Conservation (phyloP, 352 stramenopile species). For the Aphanomyces euteiches region DNA sequence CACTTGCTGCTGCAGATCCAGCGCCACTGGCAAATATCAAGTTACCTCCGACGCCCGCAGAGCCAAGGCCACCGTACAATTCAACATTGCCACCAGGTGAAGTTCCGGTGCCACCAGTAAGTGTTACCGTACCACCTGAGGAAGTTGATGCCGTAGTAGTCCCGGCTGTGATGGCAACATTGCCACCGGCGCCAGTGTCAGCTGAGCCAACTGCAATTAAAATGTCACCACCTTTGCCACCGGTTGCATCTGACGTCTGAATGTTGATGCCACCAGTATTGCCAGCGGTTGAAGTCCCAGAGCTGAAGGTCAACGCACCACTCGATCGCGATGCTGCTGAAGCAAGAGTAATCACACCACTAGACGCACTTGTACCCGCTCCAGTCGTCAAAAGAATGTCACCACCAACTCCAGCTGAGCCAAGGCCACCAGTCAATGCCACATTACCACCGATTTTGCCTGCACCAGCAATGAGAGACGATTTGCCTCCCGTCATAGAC, state of each 20-base stretch:
- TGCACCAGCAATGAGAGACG: slow-evolving; percentile 28
- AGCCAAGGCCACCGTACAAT: slow-evolving; percentile 15
- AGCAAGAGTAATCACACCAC: slow-evolving; percentile 35
- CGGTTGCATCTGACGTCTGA: slow-evolving; percentile 26
- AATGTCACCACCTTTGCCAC: slow-evolving; percentile 29
- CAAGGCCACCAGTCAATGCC: slow-evolving; percentile 35
- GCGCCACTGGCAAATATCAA: slow-evolving; percentile 41
- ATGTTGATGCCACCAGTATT: slow-evolving; percentile 34
- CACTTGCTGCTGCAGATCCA: slow-evolving; percentile 38
- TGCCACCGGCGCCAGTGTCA: slow-evolving; percentile 34
- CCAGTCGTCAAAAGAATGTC: slow-evolving; percentile 31
- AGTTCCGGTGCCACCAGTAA: slow-evolving; percentile 40
- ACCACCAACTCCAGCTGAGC: slow-evolving; percentile 20
- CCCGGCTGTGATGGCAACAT: slow-evolving; percentile 41
- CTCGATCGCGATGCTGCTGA: slow-evolving; percentile 31
- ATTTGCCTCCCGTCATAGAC: slow-evolving; percentile 16
- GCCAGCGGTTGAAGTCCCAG: slow-evolving; percentile 28
- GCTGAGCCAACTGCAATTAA: slow-evolving; percentile 31
- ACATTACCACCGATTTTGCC: slow-evolving; percentile 27
- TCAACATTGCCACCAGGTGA: slow-evolving; percentile 36
- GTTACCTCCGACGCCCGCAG: slow-evolving; percentile 36
- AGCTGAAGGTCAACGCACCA: neutral
- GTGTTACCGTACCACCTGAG: slow-evolving; percentile 35
- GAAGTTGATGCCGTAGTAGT: slow-evolving; percentile 32
- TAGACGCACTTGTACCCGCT: slow-evolving; percentile 30